These are phyloP conservation scores for Pyrenochaeta sp. DNA, from an alignment of 2,329 filamentous ascomycete genomes.

Conservation along the genomic window DNA sequence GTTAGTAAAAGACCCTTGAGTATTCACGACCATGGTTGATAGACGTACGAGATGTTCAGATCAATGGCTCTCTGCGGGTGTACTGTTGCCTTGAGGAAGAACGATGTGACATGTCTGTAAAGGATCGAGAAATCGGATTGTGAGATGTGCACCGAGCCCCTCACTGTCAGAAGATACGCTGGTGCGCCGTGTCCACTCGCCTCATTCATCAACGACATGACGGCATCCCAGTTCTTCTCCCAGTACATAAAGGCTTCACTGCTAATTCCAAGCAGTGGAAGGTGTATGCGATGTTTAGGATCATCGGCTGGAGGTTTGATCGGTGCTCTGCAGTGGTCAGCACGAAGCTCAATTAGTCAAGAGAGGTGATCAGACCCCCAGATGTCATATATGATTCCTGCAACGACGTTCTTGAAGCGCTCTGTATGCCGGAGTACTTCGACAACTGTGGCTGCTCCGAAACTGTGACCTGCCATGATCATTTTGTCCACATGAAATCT, in stretches of 20 bases:
- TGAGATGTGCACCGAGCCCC: conserved; percentile 70
- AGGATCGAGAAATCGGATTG: conserved; percentile 72
- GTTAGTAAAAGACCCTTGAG: background rate
- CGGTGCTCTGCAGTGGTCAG: conserved; percentile 52
- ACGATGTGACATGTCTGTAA: conserved; percentile 65
- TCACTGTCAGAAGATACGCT: conserved; percentile 56
- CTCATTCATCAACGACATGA: conserved; percentile 65
- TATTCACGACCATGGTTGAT: background rate
- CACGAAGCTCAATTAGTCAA: background rate
- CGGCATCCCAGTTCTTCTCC: conserved; percentile 67
- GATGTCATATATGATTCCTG: conserved; percentile 71
- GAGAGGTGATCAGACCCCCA: conserved; percentile 56
- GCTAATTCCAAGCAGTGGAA: conserved; percentile 69
- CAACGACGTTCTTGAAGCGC: conserved; percentile 64
- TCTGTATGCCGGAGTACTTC: conserved; percentile 65
- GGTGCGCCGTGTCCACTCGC: conserved; percentile 57
- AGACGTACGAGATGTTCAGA: conserved; percentile 62
- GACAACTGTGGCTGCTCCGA: conserved; percentile 70
- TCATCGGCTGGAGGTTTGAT: conserved; percentile 52
- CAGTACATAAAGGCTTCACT: conserved; percentile 76
- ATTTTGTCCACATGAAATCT: conserved; percentile 64
- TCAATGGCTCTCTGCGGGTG: conserved; percentile 68
- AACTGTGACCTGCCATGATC: conserved; percentile 71
- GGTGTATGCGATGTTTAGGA: conserved; percentile 55
- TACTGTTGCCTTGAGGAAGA: conserved; percentile 69